Percentiles rank a stretch among this genome's conserved stretches.
phyloP scores from a whole-genome alignment of 1,139 yeast genomes.

The Zygosaccharomyces pseudobailii region DNA sequence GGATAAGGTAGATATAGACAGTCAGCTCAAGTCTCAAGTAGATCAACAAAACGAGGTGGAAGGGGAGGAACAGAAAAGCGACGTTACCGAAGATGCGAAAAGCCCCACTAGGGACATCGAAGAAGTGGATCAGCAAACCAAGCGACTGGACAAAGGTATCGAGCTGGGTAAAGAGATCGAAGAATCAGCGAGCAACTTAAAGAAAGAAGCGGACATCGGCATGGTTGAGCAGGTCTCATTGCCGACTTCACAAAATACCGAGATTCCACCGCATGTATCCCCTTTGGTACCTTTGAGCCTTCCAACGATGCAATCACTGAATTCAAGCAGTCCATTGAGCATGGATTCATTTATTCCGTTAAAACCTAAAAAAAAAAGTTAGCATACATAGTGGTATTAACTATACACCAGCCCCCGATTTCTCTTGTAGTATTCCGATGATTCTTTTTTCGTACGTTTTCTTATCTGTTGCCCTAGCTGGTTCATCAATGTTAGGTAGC shows the following conservation, averaged over 20 bases:
- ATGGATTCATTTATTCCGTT: conserved; percentile 26
- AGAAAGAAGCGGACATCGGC: conserved; percentile 10
- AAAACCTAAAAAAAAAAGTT: conserved; percentile 23
- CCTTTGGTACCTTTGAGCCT: not conserved
- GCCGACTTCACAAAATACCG: not conserved
- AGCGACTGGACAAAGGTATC: no score
- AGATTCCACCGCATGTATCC: no score
- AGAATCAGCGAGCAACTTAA: no score
- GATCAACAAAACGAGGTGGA: not conserved
- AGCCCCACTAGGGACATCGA: not conserved
- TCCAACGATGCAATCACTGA: not conserved
- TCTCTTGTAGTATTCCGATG: not conserved
- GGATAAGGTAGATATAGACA: conserved; percentile 2
- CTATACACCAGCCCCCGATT: not conserved
- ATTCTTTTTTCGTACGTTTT: not conserved
- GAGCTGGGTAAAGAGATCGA: no score
- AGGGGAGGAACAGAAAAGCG: not conserved
- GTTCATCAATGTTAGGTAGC: not conserved
- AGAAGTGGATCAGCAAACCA: no score
- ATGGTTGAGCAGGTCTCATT: conserved; percentile 12
- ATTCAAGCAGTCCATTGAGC: conserved; percentile 6
- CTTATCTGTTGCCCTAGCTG: not conserved
- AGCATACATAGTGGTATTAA: not conserved
- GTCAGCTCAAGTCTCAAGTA: not conserved
- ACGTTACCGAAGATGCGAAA: not conserved